Evolutionary conservation across 129 eudicot species (phyloP).

Genomic region (Flaveria bidentis): DNA sequence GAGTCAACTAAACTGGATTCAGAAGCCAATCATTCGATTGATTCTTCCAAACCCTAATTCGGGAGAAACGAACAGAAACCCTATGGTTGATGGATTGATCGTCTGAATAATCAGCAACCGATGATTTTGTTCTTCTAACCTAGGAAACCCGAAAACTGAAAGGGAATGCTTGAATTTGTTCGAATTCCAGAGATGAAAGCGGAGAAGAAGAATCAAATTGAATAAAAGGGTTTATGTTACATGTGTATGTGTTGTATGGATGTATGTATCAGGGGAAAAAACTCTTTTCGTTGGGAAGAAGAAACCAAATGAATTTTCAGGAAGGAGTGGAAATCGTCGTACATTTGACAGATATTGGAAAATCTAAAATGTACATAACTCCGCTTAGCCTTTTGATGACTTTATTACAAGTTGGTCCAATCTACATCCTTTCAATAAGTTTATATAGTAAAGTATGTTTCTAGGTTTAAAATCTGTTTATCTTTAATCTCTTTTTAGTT

Average conservation of each 20-base stretch:
- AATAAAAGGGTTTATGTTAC: slow-evolving; percentile 18
- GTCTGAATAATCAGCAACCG: neutral
- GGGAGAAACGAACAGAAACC: neutral
- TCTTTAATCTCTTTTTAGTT: too few relatives aligned
- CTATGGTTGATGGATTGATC: neutral
- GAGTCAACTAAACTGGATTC: slow-evolving; percentile 10
- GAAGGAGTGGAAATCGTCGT: neutral
- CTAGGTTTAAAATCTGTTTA: too few relatives aligned
- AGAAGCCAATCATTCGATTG: slow-evolving; percentile 9
- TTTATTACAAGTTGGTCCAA: too few relatives aligned
- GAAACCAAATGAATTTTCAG: slow-evolving; percentile 14
- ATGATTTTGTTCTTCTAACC: slow-evolving; percentile 7
- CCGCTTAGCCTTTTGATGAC: too few relatives aligned
- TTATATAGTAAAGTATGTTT: too few relatives aligned
- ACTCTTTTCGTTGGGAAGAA: slow-evolving; percentile 24
- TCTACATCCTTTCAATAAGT: too few relatives aligned
- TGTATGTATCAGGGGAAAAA: neutral
- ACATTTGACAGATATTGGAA: neutral
- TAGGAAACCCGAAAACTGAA: neutral
- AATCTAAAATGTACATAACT: too few relatives aligned
- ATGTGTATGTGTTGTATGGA: slow-evolving; percentile 13
- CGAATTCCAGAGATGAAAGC: slow-evolving; percentile 5
- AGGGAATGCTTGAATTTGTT: neutral
- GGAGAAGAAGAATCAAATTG: slow-evolving; percentile 1
- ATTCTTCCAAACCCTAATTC: slow-evolving; percentile 14